Evolutionary conservation across 2,329 filamentous ascomycete species (phyloP), one percentile per base, ranked within the genome.

Genomic region (Camptophora hylomeconis): DNA sequence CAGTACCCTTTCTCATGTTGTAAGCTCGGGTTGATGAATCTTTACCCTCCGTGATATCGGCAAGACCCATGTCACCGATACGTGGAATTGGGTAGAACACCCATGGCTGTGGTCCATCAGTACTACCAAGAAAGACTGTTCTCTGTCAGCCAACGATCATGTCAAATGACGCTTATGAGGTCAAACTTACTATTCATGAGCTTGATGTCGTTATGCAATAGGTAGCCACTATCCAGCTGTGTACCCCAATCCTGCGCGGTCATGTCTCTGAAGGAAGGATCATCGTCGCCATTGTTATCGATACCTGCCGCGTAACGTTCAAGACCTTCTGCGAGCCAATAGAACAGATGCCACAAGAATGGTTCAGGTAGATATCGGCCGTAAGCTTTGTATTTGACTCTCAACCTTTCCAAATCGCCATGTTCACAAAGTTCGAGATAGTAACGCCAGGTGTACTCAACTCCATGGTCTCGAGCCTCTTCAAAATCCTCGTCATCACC

Each of bases 321-420:
- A 33, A 32, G 35, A 1, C 23, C 30, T 11, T 39, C 14, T 14
- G 31, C 33, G 8, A 40, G 31, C 22, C 14, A 27, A 18, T 25
- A 22, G 36, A 41, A 41, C 5, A 28, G 26, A 19, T 34, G 32
- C 39, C 39, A 41, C 10, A 41, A 21, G 13, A 41, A 41, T 6
- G 26, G 17, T 18, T 41, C 39, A 6, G 39, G 39, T 10, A 41
- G 26, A 19, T 36, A 31, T 21, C 24, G 37, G 28, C 32, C 33
- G 32, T 34, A 41, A 17, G 39, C 39, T 18, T 33, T 39, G 21
- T 41, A 40, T 23, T 27, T 32, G 17, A 36, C 13, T 8, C 35
- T 20, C n/a, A 41, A 27, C 2, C 26, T 17, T n/a, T 32, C 28
- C 20, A 41, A 22, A 9, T 22, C 32, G 6, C 24, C 34, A 9